phyloP scores from a whole-genome alignment of 2,329 filamentous ascomycete species.

The Diaporthe caulivora region DNA sequence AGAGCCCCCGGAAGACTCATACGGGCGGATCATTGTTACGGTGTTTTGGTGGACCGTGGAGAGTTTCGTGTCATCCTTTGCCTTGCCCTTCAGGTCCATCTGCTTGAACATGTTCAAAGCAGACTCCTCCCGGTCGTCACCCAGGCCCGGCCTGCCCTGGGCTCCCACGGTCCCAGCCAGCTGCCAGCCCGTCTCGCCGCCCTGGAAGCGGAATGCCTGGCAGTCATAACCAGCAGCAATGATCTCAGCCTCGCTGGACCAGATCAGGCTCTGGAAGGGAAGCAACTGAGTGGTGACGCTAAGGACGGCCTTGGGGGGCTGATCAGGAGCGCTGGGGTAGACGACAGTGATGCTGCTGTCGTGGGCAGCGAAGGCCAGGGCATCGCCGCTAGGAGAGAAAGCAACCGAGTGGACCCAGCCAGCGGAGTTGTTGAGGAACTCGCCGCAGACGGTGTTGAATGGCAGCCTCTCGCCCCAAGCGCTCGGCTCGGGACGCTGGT shows the following conservation, averaged over 20 bases:
- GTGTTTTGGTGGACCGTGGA: conserved; percentile 98
- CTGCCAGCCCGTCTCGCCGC: conserved; percentile 84
- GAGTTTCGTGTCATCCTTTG: conserved; percentile 91
- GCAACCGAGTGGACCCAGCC: conserved; percentile 96
- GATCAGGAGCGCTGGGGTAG: conserved; percentile 91
- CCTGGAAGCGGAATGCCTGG: conserved; percentile 90
- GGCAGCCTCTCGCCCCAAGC: conserved; percentile 96
- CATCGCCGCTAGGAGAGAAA: conserved; percentile 92
- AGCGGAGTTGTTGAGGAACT: conserved; percentile 94
- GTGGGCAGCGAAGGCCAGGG: conserved; percentile 93
- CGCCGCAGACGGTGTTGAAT: conserved; percentile 98
- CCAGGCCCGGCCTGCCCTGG: conserved; percentile 73
- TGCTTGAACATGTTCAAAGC: conserved; percentile 98
- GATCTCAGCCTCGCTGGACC: conserved; percentile 92
- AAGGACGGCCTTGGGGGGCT: conserved; percentile 90
- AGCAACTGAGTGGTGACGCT: conserved; percentile 90
- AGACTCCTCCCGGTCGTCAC: conserved; percentile 83
- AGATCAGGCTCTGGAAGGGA: conserved; percentile 92
- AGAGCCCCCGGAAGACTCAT: conserved; percentile 72
- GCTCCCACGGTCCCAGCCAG: conserved; percentile 84
- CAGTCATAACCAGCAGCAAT: conserved; percentile 93
- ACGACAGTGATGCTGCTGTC: conserved; percentile 98
- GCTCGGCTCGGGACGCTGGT: conserved; percentile 84
- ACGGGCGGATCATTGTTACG: conserved; percentile 85
- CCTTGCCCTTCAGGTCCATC: conserved; percentile 98